Base-by-base conservation (phyloP, 768 basidiomycete genomes). In the Russula brevipes region DNA sequence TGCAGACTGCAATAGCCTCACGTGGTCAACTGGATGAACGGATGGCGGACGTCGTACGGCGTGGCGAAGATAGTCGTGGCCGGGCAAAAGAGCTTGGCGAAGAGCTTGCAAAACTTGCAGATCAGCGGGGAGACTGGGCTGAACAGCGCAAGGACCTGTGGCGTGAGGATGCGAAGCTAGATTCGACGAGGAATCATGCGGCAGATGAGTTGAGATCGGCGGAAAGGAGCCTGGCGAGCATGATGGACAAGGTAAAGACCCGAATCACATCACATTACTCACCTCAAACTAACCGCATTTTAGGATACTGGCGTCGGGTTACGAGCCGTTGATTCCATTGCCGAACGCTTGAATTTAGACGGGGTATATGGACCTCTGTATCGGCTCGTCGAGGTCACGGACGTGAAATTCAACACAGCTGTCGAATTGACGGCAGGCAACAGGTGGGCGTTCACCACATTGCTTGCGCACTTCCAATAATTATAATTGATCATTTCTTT, bases 301-400 rank as follows among this genome's bases (percentile, higher is more conserved):
- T 66, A 97, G 94, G 94, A 98, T 71, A 98, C 96, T 0, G 91
- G 90, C 2, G 82, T 83, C 61, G 97, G 96, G 44, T 80, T 99
- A 10, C 83, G 86, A 19, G 89, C 96, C 14, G 88, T 98, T 2
- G 88, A 93, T 65, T 83, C 81, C 51, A 95, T 98, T 64, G 86
- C 89, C 0, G 85, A 89, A 64, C 79, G 89, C 19, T 80, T 89
- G 60, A 80, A 80, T 8, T 76, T 97, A 5, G 80, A 83, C 10
- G 94, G 95, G 2, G 95, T 98, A 8, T 91, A 94, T 70, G 97
- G 97, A 0, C 94, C 97, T 0, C 75, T 99, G 7, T 99, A 98
- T 72, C 87, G 91, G 56, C 84, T 98, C 3, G 96, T 97, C 71
- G 91, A 95, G 68, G 86, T 96, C 61, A 82, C 86, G 0, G 95